A percentile compares a stretch with the other conserved stretches of the same genome.
phyloP scores from a whole-genome alignment of 805 yeast genomes.

The Candida taoyuanica region DNA sequence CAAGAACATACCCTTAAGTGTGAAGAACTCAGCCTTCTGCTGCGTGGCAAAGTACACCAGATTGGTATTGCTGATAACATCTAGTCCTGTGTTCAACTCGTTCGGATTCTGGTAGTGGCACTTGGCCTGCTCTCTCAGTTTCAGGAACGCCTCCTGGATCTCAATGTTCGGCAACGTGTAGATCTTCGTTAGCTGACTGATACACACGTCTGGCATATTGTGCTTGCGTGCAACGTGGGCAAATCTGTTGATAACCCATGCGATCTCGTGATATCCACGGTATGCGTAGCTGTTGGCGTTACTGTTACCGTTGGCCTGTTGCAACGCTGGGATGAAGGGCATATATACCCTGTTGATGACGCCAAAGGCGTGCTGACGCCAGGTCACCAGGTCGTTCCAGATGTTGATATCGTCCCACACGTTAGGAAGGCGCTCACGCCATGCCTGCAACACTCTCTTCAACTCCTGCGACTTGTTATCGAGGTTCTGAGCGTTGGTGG shows the following conservation, averaged over 20 bases:
- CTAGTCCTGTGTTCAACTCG: conserved; percentile 91
- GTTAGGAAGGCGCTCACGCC: conserved; percentile 97
- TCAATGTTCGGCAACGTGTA: conserved; percentile 96
- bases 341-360: conserved; percentile 91
- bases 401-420: conserved; percentile 96
- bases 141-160: conserved; percentile 95
- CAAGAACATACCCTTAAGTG: conserved; percentile 95
- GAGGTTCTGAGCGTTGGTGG: conserved; percentile 87
- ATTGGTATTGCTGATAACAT: conserved; percentile 94
- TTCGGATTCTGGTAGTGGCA: conserved; percentile 91
- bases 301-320: conserved; percentile 60
- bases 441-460: conserved; percentile 90
- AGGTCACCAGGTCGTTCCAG: conserved; percentile 96
- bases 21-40: conserved; percentile 97
- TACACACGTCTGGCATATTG: conserved; percentile 94
- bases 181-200: conserved; percentile 85
- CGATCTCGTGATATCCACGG: conserved; percentile 97
- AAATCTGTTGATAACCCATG: conserved; percentile 97
- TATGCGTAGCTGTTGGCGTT: conserved; percentile 90
- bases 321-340: conserved; percentile 85
- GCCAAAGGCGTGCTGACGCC: conserved; percentile 98
- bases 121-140: conserved; percentile 93
- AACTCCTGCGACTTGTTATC: conserved; percentile 92
- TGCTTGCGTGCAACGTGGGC: conserved; percentile 98
- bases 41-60: conserved; percentile 94